phyloP scores from a whole-genome alignment of 169 alveolate species.

The Eimeria maxima region DNA sequence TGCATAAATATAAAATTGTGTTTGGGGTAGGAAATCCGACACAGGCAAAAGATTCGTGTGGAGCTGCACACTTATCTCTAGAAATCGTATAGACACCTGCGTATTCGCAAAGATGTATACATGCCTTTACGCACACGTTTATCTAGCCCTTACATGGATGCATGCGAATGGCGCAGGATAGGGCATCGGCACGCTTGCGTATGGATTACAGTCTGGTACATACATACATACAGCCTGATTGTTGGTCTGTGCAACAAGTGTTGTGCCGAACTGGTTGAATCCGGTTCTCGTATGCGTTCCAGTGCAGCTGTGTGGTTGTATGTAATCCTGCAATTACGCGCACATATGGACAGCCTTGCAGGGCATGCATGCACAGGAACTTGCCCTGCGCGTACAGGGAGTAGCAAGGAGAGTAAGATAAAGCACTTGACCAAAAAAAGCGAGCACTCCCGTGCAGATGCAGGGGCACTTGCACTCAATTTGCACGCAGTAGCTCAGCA shows the following conservation, averaged over 20 bases:
- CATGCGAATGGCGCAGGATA: neutral
- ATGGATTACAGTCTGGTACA: neutral
- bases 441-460: neutral
- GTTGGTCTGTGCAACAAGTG: neutral
- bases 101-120: neutral
- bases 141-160: neutral
- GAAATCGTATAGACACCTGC: neutral
- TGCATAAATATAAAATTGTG: neutral
- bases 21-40: neutral
- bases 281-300: no score
- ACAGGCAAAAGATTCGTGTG: neutral
- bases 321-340: neutral
- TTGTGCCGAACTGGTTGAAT: no score
- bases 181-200: neutral
- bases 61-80: neutral
- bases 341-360: neutral
- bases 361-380: neutral
- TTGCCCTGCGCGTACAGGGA: neutral
- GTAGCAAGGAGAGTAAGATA: neutral
- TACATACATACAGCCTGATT: neutral
- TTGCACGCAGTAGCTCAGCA: neutral
- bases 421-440: neutral
- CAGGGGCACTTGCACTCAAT: neutral
- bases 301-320: neutral
- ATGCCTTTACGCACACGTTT: neutral